A percentile compares a stretch with the other conserved stretches of the same genome.
phyloP scores from a whole-genome alignment of 257 asterid species.

The Nicotiana benthamiana region DNA sequence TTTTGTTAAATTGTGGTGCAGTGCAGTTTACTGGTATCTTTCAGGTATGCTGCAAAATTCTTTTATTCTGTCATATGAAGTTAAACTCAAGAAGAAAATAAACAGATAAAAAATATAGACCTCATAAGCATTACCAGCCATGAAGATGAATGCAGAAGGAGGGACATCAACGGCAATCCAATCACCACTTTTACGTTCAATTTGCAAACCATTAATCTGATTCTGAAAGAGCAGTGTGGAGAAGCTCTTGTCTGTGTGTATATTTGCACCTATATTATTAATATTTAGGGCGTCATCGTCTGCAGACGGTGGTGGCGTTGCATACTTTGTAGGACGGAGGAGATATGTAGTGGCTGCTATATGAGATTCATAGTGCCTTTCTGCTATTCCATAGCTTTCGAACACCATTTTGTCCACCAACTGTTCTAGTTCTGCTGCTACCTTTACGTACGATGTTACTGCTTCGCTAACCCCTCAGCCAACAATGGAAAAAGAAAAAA shows the following conservation, averaged over 20 bases:
- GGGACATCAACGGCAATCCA: constrained; percentile 46
- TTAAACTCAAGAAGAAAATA: too few relatives aligned
- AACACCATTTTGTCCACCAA: constrained; percentile 49
- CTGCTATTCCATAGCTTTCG: constrained; percentile 41
- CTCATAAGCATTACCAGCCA: constrained; percentile 60
- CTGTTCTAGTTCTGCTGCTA: constrained; percentile 37
- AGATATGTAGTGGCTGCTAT: constrained; percentile 39
- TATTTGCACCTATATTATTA: constrained; percentile 26
- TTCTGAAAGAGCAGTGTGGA: constrained; percentile 45
- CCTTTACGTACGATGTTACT: constrained; percentile 28
- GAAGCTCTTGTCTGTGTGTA: constrained; percentile 59
- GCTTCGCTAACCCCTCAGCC: constrained; percentile 22
- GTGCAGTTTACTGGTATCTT: too few relatives aligned
- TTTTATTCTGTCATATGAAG: too few relatives aligned
- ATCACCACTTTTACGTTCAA: constrained; percentile 39
- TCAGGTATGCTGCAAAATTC: too few relatives aligned
- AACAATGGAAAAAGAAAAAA: background rate
- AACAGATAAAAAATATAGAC: constrained; percentile 8
- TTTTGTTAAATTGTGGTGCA: too few relatives aligned
- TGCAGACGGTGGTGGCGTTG: constrained; percentile 11
- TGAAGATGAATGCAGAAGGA: constrained; percentile 41
- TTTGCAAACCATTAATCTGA: constrained; percentile 45
- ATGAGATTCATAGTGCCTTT: constrained; percentile 35
- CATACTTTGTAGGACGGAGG: constrained; percentile 37
- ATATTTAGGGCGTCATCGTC: background rate